Percentiles rank a stretch among this genome's conserved stretches.
Conservation (phyloP, 2,329 filamentous ascomycete species). For the Ceratocystis harringtonii region DNA sequence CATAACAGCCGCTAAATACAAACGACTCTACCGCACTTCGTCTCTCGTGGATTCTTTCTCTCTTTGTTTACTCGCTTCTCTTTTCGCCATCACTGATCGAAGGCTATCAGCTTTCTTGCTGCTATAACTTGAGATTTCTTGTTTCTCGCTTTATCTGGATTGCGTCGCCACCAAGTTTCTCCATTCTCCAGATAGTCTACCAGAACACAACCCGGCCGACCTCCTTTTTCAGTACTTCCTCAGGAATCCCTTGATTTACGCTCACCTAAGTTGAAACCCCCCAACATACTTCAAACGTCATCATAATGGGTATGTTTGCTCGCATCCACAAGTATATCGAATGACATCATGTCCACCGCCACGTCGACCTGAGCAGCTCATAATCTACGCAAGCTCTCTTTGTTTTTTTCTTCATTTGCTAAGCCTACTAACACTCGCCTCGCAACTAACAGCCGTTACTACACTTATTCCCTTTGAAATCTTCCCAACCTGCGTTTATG, state of each 20-base stretch:
- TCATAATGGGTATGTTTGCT: conserved; percentile 10
- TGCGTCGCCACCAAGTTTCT: not conserved
- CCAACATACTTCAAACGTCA: not conserved
- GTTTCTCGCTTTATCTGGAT: not conserved
- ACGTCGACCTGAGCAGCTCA: not conserved
- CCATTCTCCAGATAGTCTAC: not conserved
- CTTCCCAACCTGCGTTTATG: conserved; percentile 47
- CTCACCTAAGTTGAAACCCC: not conserved
- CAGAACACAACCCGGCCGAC: not conserved
- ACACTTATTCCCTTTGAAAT: conserved; percentile 42
- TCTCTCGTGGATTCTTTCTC: conserved; percentile 1
- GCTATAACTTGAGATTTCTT: not conserved
- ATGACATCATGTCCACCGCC: not conserved
- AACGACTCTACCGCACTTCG: not conserved
- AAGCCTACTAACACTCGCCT: not conserved
- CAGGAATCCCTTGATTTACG: not conserved
- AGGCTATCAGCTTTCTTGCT: not conserved
- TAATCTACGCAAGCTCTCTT: not conserved
- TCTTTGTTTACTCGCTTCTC: not conserved
- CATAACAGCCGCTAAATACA: not conserved
- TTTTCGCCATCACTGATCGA: not conserved
- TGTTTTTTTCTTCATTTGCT: not conserved
- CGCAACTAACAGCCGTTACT: conserved; percentile 23
- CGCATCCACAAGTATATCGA: not conserved
- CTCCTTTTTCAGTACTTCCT: not conserved